phyloP scores from a whole-genome alignment of 2,329 filamentous ascomycete genomes.

The Ploettnerulaceae sp. region DNA sequence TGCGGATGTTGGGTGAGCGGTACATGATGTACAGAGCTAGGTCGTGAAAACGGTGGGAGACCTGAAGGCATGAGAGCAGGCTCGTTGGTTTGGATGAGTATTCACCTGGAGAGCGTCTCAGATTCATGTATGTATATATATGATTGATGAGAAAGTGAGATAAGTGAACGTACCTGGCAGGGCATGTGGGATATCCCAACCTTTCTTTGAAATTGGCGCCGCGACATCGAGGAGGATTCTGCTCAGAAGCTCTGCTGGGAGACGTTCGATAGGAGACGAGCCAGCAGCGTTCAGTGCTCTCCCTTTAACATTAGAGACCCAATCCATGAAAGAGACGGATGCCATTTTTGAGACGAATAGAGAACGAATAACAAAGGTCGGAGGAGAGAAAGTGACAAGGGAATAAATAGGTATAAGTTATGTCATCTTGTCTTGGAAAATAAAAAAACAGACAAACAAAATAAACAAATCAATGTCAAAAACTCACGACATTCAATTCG shows the following conservation, averaged over 20 bases:
- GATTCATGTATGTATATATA: background rate
- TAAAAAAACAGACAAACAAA: too few relatives aligned
- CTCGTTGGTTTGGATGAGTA: background rate
- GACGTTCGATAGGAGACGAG: slow-evolving; percentile 11
- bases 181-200: slow-evolving; percentile 6
- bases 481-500: too few relatives aligned
- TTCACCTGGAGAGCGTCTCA: background rate
- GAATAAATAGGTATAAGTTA: too few relatives aligned
- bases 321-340: slow-evolving; percentile 6
- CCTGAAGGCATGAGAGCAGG: slow-evolving; percentile 3
- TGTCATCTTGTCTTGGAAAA: too few relatives aligned
- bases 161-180: slow-evolving; percentile 4
- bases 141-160: background rate
- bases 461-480: too few relatives aligned
- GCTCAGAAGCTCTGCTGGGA: slow-evolving; percentile 12
- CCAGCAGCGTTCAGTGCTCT: background rate
- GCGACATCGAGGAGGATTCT: slow-evolving; percentile 6
- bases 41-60: slow-evolving; percentile 4
- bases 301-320: slow-evolving; percentile 2
- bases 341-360: slow-evolving; percentile 1
- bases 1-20: slow-evolving; percentile 2
- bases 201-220: background rate
- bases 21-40: slow-evolving; percentile 6
- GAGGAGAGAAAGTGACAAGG: background rate
- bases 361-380: background rate